Evolutionary conservation across 345 rosid species (phyloP), one percentile per base, ranked within the genome.

Genomic region (Moringa oleifera): DNA sequence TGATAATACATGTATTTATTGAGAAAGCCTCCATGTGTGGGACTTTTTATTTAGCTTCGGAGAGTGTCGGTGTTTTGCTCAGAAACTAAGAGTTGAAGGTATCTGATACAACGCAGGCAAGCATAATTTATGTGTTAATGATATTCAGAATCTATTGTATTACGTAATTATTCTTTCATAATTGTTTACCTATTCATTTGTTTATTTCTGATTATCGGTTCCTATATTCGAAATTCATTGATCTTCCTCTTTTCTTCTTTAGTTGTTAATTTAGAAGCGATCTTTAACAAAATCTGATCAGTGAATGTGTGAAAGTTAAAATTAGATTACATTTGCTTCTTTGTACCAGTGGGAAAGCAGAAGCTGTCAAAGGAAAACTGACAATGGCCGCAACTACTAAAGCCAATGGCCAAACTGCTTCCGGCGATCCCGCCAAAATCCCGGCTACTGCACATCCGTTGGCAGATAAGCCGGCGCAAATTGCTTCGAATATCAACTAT

Each of bases 401-500:
- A 50, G 47, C 68, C 12, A 73, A 85, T 21, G 84, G 81, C 18
- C 23, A 63, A 19, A 58, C 75, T 60, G 73, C 53, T 6, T 64
- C 60, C 18, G 75, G 68, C 18, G 55, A 73, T 23, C 68, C 70
- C 46, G 77, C 78, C 9, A 65, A 78, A 56, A 63, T 85, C 57
- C 84, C 82, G 57, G 83, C 79, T 8, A 65, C 71, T 31, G 85
- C 98, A n/a, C 67, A 80, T 16, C 96, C 99, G 0, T 73, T 83
- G 68, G 81, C 95, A 0, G 73, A 63, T 12, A 78, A 78, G 28
- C 82, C 94, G 0, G 28, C 75, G 21, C 85, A 81, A 36, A 83
- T 94, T 60, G 97, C 96, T 0, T 84, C 87, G 19, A 90, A 94
- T 63, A 88, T 93, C 73, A 63, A 73, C 58, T 90, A 88, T 79